Evolutionary conservation across 352 stramenopile genomes (phyloP).

Genomic region (Pythium phragmitis): DNA sequence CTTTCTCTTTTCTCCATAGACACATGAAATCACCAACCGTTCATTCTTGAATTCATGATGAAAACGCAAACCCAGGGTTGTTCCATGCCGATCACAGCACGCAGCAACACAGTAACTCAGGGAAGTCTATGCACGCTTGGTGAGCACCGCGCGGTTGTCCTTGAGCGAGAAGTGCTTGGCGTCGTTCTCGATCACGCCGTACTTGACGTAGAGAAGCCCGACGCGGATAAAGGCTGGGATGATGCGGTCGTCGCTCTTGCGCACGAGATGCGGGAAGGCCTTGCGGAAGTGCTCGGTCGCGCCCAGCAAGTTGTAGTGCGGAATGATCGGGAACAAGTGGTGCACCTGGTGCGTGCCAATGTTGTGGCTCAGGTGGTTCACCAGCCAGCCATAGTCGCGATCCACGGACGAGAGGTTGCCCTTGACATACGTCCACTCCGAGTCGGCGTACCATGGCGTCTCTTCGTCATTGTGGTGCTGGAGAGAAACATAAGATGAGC

Average conservation of each 20-base stretch:
- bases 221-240: constrained; percentile 61
- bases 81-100: not conserved
- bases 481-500: not conserved
- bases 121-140: constrained; percentile 28
- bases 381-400: constrained; percentile 71
- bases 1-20: not conserved
- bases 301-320: constrained; percentile 78
- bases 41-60: not conserved
- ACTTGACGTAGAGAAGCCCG: constrained; percentile 61
- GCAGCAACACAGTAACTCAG: not conserved
- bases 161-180: constrained; percentile 75
- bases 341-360: constrained; percentile 86
- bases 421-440: constrained; percentile 84
- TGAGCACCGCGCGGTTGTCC: constrained; percentile 28
- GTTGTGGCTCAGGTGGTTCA: constrained; percentile 87
- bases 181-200: constrained; percentile 62
- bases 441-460: constrained; percentile 81
- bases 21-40: not conserved
- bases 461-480: constrained; percentile 84
- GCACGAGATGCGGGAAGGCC: constrained; percentile 75
- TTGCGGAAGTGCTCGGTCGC: constrained; percentile 61
- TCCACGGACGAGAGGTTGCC: constrained; percentile 81
- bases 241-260: constrained; percentile 68
- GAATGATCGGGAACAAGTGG: constrained; percentile 87
- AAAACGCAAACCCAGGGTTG: not conserved